Evolutionary conservation across 2,329 filamentous ascomycete genomes (phyloP).

Genomic region (Cercospora sesami): DNA sequence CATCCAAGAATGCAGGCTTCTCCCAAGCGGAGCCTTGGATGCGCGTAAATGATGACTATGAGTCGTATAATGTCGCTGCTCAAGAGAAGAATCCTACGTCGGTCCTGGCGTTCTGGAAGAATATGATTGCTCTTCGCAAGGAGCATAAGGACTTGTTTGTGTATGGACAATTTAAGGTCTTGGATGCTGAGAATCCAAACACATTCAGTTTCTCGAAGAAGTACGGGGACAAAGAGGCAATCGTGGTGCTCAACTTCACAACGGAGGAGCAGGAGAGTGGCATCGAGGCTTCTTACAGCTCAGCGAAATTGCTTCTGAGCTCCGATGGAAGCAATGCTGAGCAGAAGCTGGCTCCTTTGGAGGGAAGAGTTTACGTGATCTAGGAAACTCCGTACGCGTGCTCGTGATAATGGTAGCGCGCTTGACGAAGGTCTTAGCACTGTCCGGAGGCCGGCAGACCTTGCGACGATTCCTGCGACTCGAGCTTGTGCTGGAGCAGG

Average conservation of each 20-base stretch:
- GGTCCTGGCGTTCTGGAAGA: slow-evolving; percentile 61
- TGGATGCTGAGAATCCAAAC: slow-evolving; percentile 19
- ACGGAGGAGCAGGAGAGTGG: slow-evolving; percentile 30
- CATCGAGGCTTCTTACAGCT: not conserved
- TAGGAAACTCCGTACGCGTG: not conserved
- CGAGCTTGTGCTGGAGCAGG: not conserved
- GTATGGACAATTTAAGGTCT: slow-evolving; percentile 29
- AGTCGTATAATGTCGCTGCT: slow-evolving; percentile 25
- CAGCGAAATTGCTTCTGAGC: not conserved
- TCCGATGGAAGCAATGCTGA: not conserved
- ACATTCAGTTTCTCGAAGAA: slow-evolving; percentile 9
- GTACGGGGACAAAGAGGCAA: slow-evolving; percentile 21
- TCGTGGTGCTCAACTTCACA: slow-evolving; percentile 43
- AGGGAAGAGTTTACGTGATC: slow-evolving; percentile 1
- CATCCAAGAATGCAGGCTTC: slow-evolving; percentile 60
- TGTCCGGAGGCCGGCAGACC: not conserved
- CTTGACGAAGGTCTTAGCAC: not conserved
- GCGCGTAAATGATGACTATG: slow-evolving; percentile 13
- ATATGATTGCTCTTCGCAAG: slow-evolving; percentile 28
- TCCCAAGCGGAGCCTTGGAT: slow-evolving; percentile 39
- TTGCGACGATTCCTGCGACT: not conserved
- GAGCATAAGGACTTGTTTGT: slow-evolving; percentile 28
- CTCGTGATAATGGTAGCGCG: not conserved
- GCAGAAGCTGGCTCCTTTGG: not conserved
- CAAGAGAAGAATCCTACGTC: slow-evolving; percentile 52